Percentiles rank a stretch among this genome's conserved stretches.
phyloP scores from a whole-genome alignment of 2,329 filamentous ascomycete species.

The Fusarium musae region DNA sequence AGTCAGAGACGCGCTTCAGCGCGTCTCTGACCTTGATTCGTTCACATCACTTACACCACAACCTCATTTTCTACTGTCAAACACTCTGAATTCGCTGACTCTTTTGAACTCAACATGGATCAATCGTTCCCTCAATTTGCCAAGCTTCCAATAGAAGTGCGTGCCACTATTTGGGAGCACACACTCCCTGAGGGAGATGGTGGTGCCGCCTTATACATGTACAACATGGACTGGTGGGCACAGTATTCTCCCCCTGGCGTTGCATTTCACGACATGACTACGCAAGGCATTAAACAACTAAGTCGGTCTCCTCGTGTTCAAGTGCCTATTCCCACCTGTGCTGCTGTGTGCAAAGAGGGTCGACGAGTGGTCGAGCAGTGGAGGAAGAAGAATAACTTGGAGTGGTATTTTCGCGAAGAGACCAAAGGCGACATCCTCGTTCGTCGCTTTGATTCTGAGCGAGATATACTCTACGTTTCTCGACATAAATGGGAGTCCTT shows the following conservation, averaged over 20 bases:
- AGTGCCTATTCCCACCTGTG: slow-evolving; percentile 19
- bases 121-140: slow-evolving; percentile 36
- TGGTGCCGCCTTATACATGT: slow-evolving; percentile 34
- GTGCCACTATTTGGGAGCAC: slow-evolving; percentile 39
- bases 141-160: slow-evolving; percentile 42
- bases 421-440: slow-evolving; percentile 21
- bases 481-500: slow-evolving; percentile 34
- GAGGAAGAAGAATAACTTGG: slow-evolving; percentile 8
- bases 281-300: background rate
- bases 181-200: slow-evolving; percentile 14
- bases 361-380: slow-evolving; percentile 32
- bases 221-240: slow-evolving; percentile 25
- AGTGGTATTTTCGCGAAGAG: slow-evolving; percentile 12
- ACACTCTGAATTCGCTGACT: background rate
- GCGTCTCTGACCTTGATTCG: slow-evolving; percentile 14
- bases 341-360: slow-evolving; percentile 39
- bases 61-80: no score
- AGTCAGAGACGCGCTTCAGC: background rate
- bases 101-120: background rate
- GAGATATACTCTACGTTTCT: slow-evolving; percentile 36
- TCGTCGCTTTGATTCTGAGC: slow-evolving; percentile 23
- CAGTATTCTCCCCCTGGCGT: slow-evolving; percentile 6
- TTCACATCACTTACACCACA: background rate
- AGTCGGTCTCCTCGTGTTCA: slow-evolving; percentile 17
- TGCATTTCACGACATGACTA: background rate